Evolutionary conservation across 1,284 basidiomycete species (phyloP), one percentile per base, ranked within the genome.

Genomic region (Fistulinella cinereoalba): DNA sequence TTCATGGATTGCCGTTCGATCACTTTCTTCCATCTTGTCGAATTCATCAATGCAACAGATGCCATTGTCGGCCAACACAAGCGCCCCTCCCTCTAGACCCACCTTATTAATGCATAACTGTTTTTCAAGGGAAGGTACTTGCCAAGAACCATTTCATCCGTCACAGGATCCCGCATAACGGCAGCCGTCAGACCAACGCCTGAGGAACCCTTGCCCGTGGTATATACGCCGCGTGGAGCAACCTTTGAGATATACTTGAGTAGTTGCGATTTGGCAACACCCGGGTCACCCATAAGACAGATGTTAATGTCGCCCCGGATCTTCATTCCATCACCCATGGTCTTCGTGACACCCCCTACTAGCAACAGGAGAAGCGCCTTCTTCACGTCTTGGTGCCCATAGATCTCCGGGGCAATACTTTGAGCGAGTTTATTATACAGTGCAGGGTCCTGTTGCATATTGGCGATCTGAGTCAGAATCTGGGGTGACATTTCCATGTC

Each of bases 41-140:
- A 99, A 99, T 70, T 98, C 96, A 64, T 99, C 96, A 57, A 99
- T 99, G 66, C 97, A 99, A 70, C 97, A 99, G 5, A 98, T 93
- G 67, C 96, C 96, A 3, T 96, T 96, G 57, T 99, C 97, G 58
- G 92, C 95, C 44, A 99, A 73, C 2, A 99, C 97, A 4, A 99
- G 81, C 0, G 97, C 96, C 58, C 96, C 96, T n/a, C n/a, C n/a
- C n/a, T n/a, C n/a, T n/a, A n/a, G n/a, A n/a, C n/a, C n/a, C n/a
- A n/a, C n/a, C n/a, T n/a, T n/a, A n/a, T n/a, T n/a, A n/a, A n/a
- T n/a, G n/a, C n/a, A n/a, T n/a, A n/a, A n/a, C n/a, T n/a, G n/a
- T n/a, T n/a, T n/a, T n/a, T n/a, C n/a, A n/a, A n/a, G n/a, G n/a
- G n/a, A 18, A 60, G 72, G 31, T 47, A 85, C 91, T 90, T 95